Evolutionary conservation across 2,329 filamentous ascomycete species (phyloP).

Genomic region (Exserohilum rostratum): DNA sequence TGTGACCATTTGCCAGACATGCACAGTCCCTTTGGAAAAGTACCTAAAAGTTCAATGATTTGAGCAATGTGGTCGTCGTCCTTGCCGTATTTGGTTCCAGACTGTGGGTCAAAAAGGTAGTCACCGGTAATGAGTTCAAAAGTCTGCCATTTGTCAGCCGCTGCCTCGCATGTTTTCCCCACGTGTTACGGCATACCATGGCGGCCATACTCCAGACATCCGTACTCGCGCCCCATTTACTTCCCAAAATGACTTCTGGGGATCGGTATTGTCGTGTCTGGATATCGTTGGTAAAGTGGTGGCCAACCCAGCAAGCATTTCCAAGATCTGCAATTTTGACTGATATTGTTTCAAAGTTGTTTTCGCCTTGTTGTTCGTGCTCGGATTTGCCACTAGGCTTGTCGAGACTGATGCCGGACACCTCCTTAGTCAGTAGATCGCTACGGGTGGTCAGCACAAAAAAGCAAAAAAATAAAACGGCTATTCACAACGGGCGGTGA

Average conservation of each 20-base stretch:
- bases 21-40: slow-evolving; percentile 90
- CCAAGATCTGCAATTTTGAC: slow-evolving; percentile 99
- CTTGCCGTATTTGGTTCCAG: slow-evolving; percentile 98
- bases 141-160: slow-evolving; percentile 62
- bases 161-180: neutral
- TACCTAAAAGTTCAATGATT: slow-evolving; percentile 94
- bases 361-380: slow-evolving; percentile 60
- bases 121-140: slow-evolving; percentile 98
- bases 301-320: slow-evolving; percentile 98
- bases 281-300: slow-evolving; percentile 99
- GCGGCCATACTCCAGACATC: slow-evolving; percentile 99
- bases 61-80: slow-evolving; percentile 99
- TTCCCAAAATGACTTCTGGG: slow-evolving; percentile 92
- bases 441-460: slow-evolving; percentile 51
- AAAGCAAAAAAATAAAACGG: neutral
- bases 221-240: slow-evolving; percentile 99
- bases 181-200: slow-evolving; percentile 71
- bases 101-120: slow-evolving; percentile 98
- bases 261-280: slow-evolving; percentile 97
- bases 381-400: slow-evolving; percentile 60
- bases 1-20: slow-evolving; percentile 96
- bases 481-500: no score
- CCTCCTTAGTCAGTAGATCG: slow-evolving; percentile 87
- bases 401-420: slow-evolving; percentile 92
- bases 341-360: slow-evolving; percentile 79